Base-by-base conservation (phyloP, 2,329 filamentous ascomycete species). In the Fusarium sambucinum region DNA sequence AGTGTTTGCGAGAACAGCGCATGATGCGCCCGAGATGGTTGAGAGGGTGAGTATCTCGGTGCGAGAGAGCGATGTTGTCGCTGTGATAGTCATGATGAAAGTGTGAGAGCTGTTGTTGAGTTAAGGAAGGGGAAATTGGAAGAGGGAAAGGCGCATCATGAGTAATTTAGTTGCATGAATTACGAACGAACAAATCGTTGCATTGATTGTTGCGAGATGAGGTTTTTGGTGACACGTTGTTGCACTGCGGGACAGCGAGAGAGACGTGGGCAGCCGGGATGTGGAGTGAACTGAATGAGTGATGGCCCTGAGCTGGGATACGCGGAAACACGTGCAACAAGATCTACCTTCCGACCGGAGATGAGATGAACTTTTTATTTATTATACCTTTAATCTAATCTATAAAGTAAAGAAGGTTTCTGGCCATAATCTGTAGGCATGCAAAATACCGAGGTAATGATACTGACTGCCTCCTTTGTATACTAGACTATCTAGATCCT, bases 1-100 rank as follows among this genome's bases (percentile, higher is more conserved):
- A 38, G 93, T 93, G 78, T 95, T 95, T 67, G 86, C 84, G 68
- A 98, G 86, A 69, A 97, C 84, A 59, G 88, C 89, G 70, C 92
- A 77, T 75, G 92, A 93, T 57, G 88, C 89, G 69, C 88, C 84
- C 44, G 89, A 87, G 57, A 97, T 81, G 19, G 88, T 82, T 68
- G 91, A 74, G 66, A 90, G 85, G 54, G 79, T 78, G 67, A 87
- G 75, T n/a, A 83, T 81, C 77, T 90, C 88, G 53, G 77, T 76
- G 65, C 78, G 78, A 53, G 87, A 85, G 70, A 89, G 86, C 38
- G 73, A 70, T 17, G 76, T 77, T 16, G 67, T 59, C 21, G 77
- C 73, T 38, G 76, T 66, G 54, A 73, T 55, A 32, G 75, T 69
- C 72, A 78, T 77, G 69, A 72, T 72, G 57, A 40, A 30, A 21